Conservation (phyloP, 306 rosid species). For the Lotus japonicus region DNA sequence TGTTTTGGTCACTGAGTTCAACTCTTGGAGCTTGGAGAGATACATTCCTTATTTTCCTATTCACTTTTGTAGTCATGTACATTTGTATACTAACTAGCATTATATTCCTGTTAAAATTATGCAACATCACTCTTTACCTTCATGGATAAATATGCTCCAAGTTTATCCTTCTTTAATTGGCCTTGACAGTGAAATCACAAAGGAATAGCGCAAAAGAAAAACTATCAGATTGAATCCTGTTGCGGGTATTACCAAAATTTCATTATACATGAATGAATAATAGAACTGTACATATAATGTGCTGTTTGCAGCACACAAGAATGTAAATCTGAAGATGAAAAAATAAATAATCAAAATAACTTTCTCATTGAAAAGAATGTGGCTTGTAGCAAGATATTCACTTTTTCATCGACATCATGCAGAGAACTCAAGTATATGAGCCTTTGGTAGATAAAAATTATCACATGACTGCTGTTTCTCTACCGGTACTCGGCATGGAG, state of each 20-base stretch:
- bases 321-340: constrained; percentile 37
- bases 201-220: constrained; percentile 13
- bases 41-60: too few relatives aligned
- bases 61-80: too few relatives aligned
- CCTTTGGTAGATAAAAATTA: constrained; percentile 19
- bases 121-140: too few relatives aligned
- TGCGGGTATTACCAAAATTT: constrained; percentile 71
- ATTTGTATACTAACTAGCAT: too few relatives aligned
- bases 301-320: constrained; percentile 50
- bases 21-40: too few relatives aligned
- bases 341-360: constrained; percentile 44
- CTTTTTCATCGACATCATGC: constrained; percentile 23
- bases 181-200: constrained; percentile 31
- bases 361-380: constrained; percentile 66
- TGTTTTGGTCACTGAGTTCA: too few relatives aligned
- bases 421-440: constrained; percentile 11
- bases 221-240: constrained; percentile 30
- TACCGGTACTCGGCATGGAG: constrained; percentile 24
- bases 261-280: constrained; percentile 88
- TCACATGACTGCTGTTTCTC: constrained; percentile 39
- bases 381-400: constrained; percentile 32
- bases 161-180: constrained; percentile 10
- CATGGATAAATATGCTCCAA: neutral
- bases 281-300: constrained; percentile 73
- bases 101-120: too few relatives aligned